phyloP scores from a whole-genome alignment of 129 eudicot genomes.

The Silybum marianum region DNA sequence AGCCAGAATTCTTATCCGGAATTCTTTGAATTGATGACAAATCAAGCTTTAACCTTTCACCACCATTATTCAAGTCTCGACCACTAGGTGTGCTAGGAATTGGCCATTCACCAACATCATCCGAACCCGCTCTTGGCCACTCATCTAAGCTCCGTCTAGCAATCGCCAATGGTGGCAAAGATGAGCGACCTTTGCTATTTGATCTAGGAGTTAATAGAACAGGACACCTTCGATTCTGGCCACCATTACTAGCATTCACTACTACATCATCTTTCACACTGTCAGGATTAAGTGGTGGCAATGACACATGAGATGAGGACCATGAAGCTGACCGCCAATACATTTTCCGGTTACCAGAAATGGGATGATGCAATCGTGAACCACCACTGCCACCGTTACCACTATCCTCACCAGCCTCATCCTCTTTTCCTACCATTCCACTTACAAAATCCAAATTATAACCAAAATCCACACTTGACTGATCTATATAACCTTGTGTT shows the following conservation, averaged over 20 bases:
- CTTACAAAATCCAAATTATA: constrained; percentile 13
- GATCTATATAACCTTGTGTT: constrained; percentile 17
- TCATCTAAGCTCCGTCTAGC: constrained; percentile 85
- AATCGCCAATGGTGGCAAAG: constrained; percentile 63
- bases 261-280: constrained; percentile 47
- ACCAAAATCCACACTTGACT: constrained; percentile 12
- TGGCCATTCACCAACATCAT: constrained; percentile 89
- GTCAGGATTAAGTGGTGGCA: constrained; percentile 57
- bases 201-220: constrained; percentile 71
- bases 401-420: constrained; percentile 32
- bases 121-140: constrained; percentile 92
- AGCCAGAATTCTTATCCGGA: constrained; percentile 56
- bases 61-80: constrained; percentile 50
- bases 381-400: constrained; percentile 31
- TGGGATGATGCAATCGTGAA: constrained; percentile 27
- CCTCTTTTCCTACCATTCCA: constrained; percentile 81
- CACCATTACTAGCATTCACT: constrained; percentile 40
- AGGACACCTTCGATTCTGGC: constrained; percentile 39
- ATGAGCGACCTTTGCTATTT: constrained; percentile 61
- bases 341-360: constrained; percentile 50
- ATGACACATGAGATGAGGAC: constrained; percentile 65
- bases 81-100: constrained; percentile 74
- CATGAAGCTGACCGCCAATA: constrained; percentile 86
- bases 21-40: constrained; percentile 59
- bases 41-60: constrained; percentile 80